Conservation (phyloP, 2,329 filamentous ascomycete genomes). For the Calonectria montana region DNA sequence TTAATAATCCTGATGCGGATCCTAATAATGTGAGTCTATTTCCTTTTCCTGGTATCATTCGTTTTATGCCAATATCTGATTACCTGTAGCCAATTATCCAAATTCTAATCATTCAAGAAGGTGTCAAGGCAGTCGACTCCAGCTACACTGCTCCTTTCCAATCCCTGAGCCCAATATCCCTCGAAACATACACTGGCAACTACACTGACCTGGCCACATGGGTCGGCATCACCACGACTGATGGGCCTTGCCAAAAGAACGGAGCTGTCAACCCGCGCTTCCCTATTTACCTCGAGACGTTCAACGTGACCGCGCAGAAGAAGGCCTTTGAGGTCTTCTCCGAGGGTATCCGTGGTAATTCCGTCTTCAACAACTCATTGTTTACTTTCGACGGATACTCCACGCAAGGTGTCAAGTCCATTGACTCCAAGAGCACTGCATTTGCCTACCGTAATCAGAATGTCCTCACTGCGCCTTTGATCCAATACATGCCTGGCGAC, state of each 20-base stretch:
- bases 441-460: conserved; percentile 38
- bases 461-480: conserved; percentile 34
- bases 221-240: conserved; percentile 31
- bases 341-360: conserved; percentile 10
- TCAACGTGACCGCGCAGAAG: conserved; percentile 29
- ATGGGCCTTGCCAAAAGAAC: conserved; percentile 36
- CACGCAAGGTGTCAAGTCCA: conserved; percentile 47
- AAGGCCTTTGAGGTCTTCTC: conserved; percentile 32
- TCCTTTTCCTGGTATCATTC: neutral
- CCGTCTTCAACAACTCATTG: conserved; percentile 45
- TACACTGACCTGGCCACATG: conserved; percentile 37
- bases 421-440: conserved; percentile 13
- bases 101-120: conserved; percentile 58
- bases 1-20: conserved; percentile 54
- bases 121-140: conserved; percentile 53
- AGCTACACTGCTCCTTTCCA: conserved; percentile 57
- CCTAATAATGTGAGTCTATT: conserved; percentile 49
- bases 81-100: conserved; percentile 51
- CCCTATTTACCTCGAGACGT: conserved; percentile 38
- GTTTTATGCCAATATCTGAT: neutral
- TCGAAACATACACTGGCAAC: conserved; percentile 33
- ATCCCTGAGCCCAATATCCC: conserved; percentile 52
- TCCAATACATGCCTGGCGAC: conserved; percentile 33
- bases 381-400: conserved; percentile 70
- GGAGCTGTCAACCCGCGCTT: conserved; percentile 39